Conservation (phyloP, 306 rosid genomes). For the Cercis canadensis region DNA sequence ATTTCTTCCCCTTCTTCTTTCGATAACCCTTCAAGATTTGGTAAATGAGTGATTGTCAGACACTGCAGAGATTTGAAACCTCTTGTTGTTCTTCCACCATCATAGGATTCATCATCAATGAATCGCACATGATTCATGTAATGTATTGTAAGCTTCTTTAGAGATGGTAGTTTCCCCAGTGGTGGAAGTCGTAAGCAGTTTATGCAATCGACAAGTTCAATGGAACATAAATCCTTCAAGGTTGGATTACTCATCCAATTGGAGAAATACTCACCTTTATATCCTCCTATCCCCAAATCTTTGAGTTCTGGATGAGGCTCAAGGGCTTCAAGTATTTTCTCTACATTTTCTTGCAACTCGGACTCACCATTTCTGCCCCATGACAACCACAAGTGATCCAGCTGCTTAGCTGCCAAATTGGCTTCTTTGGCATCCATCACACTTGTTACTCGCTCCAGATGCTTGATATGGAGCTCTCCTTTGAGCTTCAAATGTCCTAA, state of each 20-base stretch:
- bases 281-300: neutral
- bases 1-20: neutral
- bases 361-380: neutral
- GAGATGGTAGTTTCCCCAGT: neutral
- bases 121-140: neutral
- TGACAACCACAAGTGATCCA: neutral
- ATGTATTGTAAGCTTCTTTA: neutral
- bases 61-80: neutral
- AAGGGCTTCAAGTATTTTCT: neutral
- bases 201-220: neutral
- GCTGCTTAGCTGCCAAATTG: neutral
- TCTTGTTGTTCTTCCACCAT: neutral
- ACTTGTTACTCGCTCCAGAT: neutral
- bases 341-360: neutral
- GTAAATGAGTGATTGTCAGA: neutral
- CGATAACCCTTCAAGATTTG: neutral
- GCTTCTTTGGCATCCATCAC: slow-evolving; percentile 1
- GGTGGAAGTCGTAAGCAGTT: neutral
- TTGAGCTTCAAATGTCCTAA: neutral
- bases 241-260: neutral
- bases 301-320: neutral
- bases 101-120: neutral
- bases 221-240: neutral
- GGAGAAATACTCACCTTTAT: neutral
- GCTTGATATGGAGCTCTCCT: neutral